Conservation (phyloP, 768 basidiomycete species). For the Porpolomopsis calyptriformis region DNA sequence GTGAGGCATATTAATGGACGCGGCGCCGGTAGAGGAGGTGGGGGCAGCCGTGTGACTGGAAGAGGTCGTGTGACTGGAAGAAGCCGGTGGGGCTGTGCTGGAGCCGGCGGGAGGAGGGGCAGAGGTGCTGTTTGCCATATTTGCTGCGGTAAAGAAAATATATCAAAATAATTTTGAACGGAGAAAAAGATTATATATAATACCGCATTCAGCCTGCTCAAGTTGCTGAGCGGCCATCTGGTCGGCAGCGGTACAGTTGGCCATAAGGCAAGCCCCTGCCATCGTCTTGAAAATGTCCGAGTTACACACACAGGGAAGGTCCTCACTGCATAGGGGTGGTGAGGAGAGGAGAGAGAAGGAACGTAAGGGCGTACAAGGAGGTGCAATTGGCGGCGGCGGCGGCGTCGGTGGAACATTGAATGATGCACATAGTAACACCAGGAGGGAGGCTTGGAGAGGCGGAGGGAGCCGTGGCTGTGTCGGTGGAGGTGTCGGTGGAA, state of each 20-base stretch:
- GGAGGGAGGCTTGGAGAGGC: not conserved
- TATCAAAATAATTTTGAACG: not conserved
- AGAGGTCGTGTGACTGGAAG: too few species aligned
- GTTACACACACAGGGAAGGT: conserved; percentile 30
- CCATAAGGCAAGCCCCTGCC: conserved; percentile 23
- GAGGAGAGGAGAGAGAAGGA: too few species aligned
- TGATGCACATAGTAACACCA: not conserved
- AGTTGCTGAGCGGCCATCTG: conserved; percentile 19
- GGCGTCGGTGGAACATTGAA: not conserved
- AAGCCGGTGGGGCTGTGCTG: not conserved
- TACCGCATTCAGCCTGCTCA: conserved; percentile 24
- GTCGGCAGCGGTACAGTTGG: conserved; percentile 25
- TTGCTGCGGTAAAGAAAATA: not conserved
- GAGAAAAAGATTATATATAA: not conserved
- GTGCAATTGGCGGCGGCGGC: conserved; percentile 3
- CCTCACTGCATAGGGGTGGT: conserved; percentile 15
- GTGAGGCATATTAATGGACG: not conserved
- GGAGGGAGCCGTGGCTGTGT: conserved; percentile 1
- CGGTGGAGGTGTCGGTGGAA: not conserved
- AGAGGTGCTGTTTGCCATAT: not conserved
- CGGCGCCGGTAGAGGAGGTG: not conserved
- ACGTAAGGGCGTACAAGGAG: not conserved
- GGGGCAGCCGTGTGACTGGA: not conserved
- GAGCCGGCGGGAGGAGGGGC: not conserved
- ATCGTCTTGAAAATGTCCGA: conserved; percentile 26